phyloP scores from a whole-genome alignment of 495 filamentous ascomycete genomes.

The Thermochaetoides thermophila region DNA sequence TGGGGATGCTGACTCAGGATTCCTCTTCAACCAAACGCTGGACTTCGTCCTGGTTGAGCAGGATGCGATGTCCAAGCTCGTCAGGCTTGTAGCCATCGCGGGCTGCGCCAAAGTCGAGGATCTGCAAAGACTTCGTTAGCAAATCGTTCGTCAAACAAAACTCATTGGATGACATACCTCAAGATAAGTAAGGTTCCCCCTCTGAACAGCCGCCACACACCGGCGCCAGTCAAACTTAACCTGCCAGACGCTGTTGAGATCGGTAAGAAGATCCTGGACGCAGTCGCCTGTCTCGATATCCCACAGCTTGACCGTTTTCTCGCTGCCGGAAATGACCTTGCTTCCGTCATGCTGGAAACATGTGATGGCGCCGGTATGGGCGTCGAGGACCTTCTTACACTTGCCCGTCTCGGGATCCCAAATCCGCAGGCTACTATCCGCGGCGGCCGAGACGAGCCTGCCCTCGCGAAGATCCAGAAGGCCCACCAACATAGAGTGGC shows the following conservation, averaged over 20 bases:
- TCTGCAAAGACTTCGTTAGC: slow-evolving; percentile 30
- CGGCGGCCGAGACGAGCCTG: slow-evolving; percentile 83
- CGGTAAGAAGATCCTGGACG: slow-evolving; percentile 87
- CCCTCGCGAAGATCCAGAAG: slow-evolving; percentile 78
- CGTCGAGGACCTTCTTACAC: slow-evolving; percentile 77
- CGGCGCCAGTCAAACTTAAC: slow-evolving; percentile 92
- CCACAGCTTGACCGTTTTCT: slow-evolving; percentile 98
- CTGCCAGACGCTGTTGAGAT: slow-evolving; percentile 94
- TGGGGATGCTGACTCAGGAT: slow-evolving; percentile 3
- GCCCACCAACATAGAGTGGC: slow-evolving; percentile 85
- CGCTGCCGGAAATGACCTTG: slow-evolving; percentile 92
- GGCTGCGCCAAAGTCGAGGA: slow-evolving; percentile 82
- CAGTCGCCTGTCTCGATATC: slow-evolving; percentile 84
- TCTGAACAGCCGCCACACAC: slow-evolving; percentile 93
- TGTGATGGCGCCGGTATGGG: slow-evolving; percentile 93
- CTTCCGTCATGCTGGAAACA: slow-evolving; percentile 97
- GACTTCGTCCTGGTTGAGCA: slow-evolving; percentile 51
- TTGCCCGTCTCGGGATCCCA: slow-evolving; percentile 93
- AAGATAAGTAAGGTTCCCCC: slow-evolving; percentile 82
- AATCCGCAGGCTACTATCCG: slow-evolving; percentile 86
- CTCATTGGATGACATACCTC: slow-evolving; percentile 49
- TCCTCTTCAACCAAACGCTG: slow-evolving; percentile 34
- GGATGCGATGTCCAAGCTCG: slow-evolving; percentile 63
- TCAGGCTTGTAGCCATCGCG: slow-evolving; percentile 63
- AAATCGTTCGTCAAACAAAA: slow-evolving; percentile 1